These are phyloP conservation scores for Acacia concinna DNA, from an alignment of 331 rosid genomes.

Conservation along the genomic window DNA sequence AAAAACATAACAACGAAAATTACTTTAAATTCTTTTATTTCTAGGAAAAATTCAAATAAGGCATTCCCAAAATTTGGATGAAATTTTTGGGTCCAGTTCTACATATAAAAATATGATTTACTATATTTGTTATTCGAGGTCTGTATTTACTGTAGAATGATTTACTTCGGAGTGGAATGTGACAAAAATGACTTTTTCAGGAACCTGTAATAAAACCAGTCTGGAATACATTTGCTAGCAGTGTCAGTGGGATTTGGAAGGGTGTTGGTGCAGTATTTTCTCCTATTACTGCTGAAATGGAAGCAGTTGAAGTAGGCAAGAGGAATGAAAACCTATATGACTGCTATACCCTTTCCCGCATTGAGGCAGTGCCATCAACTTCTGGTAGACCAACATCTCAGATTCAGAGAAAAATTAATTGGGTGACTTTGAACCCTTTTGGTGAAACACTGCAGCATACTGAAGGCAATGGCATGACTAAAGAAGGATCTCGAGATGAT, in stretches of 20 bases:
- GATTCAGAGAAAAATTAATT: slow-evolving; percentile 70
- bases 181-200: slow-evolving; percentile 46
- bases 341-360: slow-evolving; percentile 74
- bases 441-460: slow-evolving; percentile 58
- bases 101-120: not conserved
- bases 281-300: slow-evolving; percentile 92
- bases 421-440: slow-evolving; percentile 89
- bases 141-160: slow-evolving; percentile 12
- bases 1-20: not conserved
- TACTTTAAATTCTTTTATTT: not conserved
- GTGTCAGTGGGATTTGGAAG: slow-evolving; percentile 95
- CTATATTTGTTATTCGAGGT: not conserved
- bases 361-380: slow-evolving; percentile 57
- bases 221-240: slow-evolving; percentile 90
- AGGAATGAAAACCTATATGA: slow-evolving; percentile 72
- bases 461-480: slow-evolving; percentile 28
- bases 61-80: not conserved
- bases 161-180: slow-evolving; percentile 12
- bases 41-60: slow-evolving; percentile 20
- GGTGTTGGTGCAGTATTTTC: slow-evolving; percentile 97
- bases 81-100: not conserved
- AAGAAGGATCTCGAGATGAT: slow-evolving; percentile 33
- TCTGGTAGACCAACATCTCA: slow-evolving; percentile 51
- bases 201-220: slow-evolving; percentile 89
- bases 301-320: slow-evolving; percentile 76